Base-by-base conservation (phyloP, 441 rosid species). In the Pelargonium citronellum region DNA sequence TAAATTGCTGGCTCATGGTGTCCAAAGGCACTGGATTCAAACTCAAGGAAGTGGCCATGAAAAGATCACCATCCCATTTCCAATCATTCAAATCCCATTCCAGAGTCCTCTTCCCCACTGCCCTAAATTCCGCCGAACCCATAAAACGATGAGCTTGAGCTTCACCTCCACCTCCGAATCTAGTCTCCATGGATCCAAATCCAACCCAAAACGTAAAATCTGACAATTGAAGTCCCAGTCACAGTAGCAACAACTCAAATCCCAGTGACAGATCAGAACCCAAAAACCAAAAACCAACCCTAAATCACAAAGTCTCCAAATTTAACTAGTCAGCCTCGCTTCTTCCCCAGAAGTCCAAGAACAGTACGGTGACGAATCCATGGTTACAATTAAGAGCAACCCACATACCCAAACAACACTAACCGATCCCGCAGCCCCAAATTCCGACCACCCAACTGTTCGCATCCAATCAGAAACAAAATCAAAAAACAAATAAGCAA, bases 41-140 rank as follows among this genome's bases (percentile, higher is more conserved):
- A 55, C 61, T 55, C 61, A 55, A 8, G 1, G 81, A 89, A 20
- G 86, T 87, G 41, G 97, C 99, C 3, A 90, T 78, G 64, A 95
- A 95, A 61, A 91, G 91, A 85, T 95, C 92, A 17, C 98, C 97
- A 72, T 95, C 96, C 99, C 99, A 95, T 81, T 89, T 89, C 97
- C 98, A 95, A 69, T 87, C 97, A 81, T 90, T 92, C 85, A 87
- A 81, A 81, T 88, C 89, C 99, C 99, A 95, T 30, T 95, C 97
- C 11, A 80, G 61, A 68, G 79, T 86, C 74, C 88, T 82, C 77
- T 88, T 90, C 61, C 91, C 97, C 0, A 84, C 82, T 1, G 88
- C 83, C 67, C 75, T 72, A 71, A 88, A 67, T 77, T 85, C 81
- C 60, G 71, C 65, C 10, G 82, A 70, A 74, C 76, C 76, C 85